A percentile compares a stretch with the other conserved stretches of the same genome.
Evolutionary conservation across 768 basidiomycete genomes (phyloP).

Genomic region (Russula dissimulans): DNA sequence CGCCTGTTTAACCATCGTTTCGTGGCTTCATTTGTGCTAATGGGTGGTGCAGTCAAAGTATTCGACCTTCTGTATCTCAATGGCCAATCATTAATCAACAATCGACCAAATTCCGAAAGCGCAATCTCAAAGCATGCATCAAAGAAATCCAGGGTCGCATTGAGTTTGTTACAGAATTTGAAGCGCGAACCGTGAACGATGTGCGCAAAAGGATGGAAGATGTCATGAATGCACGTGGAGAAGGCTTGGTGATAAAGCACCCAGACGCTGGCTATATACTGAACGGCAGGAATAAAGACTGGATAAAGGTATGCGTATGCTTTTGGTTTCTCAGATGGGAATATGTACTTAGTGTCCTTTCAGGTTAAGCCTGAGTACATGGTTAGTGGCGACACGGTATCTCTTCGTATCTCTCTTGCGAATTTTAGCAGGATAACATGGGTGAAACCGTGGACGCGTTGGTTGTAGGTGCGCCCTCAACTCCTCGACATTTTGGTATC

Average conservation of each 20-base stretch:
- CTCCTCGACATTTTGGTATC: not conserved
- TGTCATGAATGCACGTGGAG: slow-evolving; percentile 77
- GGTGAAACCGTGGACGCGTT: slow-evolving; percentile 89
- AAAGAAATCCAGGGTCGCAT: slow-evolving; percentile 67
- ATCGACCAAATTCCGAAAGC: slow-evolving; percentile 70
- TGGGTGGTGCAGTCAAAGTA: slow-evolving; percentile 67
- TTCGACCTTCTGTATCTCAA: slow-evolving; percentile 92
- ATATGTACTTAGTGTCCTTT: not conserved
- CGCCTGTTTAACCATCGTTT: slow-evolving; percentile 25
- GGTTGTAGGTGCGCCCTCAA: slow-evolving; percentile 59
- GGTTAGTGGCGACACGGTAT: slow-evolving; percentile 34
- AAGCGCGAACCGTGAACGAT: slow-evolving; percentile 73
- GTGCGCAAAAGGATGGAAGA: slow-evolving; percentile 73
- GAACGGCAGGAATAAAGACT: slow-evolving; percentile 82
- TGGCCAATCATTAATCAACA: slow-evolving; percentile 65
- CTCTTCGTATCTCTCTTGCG: not conserved
- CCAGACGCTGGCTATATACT: slow-evolving; percentile 69
- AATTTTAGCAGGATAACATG: slow-evolving; percentile 60
- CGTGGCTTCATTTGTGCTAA: not conserved
- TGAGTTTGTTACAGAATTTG: slow-evolving; percentile 65
- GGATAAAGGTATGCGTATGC: slow-evolving; percentile 65
- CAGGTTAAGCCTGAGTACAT: slow-evolving; percentile 84
- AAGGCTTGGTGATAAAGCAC: slow-evolving; percentile 90
- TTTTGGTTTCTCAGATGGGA: not conserved
- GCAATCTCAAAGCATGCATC: slow-evolving; percentile 60